Base-by-base conservation (phyloP, 176 grass and related monocot genomes). In the Triticum dicoccoides region DNA sequence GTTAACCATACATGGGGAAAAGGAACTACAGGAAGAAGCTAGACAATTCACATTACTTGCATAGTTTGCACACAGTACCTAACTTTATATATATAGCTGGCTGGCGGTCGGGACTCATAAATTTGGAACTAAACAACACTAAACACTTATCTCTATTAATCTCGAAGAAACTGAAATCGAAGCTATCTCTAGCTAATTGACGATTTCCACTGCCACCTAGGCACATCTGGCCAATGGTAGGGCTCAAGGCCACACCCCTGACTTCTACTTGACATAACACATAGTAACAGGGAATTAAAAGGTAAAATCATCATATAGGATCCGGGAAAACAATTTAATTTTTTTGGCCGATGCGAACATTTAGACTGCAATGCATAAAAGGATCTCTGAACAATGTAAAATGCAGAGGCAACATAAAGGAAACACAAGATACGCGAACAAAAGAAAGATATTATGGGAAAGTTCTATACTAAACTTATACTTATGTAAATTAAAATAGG, bases 301-400 rank as follows among this genome's bases (percentile, higher is more conserved):
- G 25, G 21, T 29, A 81, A 64, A 21, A 37, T 47, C 6, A 37
- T 75, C 21, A 81, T 65, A 76, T 35, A 82, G 69, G 41, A 20
- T 8, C 44, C 30, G 14, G 75, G n/a, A 82, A 76, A 65, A 64
- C 61, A 7, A n/a, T 80, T 23, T 73, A 27, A 51, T 39, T 51
- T 35, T 8, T 66, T 65, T 76, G 25, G 11, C 8, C 10, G 56
- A 76, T 4, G 27, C 27, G 12, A n/a, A 27, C 21, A 13, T 81
- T 21, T 52, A 66, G 30, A 81, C 5, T 85, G 63, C 41, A 34
- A 85, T 84, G 62, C 12, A 3, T 73, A 81, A n/a, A 62, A 64
- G 27, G 18, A 87, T 47, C 13, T 42, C 74, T 76, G 6, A 38
- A 76, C 1, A 52, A 39, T 20, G 11, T 49, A 54, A 9, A 37